Evolutionary conservation across 768 basidiomycete genomes (phyloP).

Genomic region (Galerina marginata): DNA sequence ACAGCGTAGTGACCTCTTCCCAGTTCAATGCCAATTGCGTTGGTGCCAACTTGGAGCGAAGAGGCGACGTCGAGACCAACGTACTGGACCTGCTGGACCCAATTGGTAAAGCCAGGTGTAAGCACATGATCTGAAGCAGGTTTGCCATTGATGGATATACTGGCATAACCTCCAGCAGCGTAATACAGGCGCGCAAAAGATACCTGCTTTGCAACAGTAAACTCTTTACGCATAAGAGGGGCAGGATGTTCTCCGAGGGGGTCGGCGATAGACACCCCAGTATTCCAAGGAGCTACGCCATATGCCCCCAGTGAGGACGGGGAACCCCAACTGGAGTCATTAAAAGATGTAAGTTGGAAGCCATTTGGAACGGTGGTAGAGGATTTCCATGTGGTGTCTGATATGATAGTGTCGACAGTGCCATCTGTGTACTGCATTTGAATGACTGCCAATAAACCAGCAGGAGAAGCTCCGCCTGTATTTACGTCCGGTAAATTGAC

Average conservation of each 20-base stretch:
- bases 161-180: slow-evolving; percentile 34
- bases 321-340: slow-evolving; percentile 29
- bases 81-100: slow-evolving; percentile 32
- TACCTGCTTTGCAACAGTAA: slow-evolving; percentile 23
- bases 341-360: slow-evolving; percentile 24
- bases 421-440: slow-evolving; percentile 38
- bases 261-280: slow-evolving; percentile 25
- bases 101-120: slow-evolving; percentile 36
- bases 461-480: slow-evolving; percentile 16
- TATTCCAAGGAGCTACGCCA: slow-evolving; percentile 29
- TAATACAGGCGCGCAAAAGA: slow-evolving; percentile 34
- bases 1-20: slow-evolving; percentile 35
- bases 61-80: slow-evolving; percentile 31
- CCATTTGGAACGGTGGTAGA: slow-evolving; percentile 21
- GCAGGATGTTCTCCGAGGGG: slow-evolving; percentile 34
- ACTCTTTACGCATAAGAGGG: slow-evolving; percentile 31
- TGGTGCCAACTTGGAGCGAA: slow-evolving; percentile 20
- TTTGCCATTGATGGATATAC: slow-evolving; percentile 32
- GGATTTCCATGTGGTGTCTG: slow-evolving; percentile 36
- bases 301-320: slow-evolving; percentile 26
- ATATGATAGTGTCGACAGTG: slow-evolving; percentile 32
- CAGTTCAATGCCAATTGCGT: slow-evolving; percentile 30
- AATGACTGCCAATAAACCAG: slow-evolving; percentile 35
- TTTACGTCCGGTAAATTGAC: too few relatives aligned
- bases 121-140: slow-evolving; percentile 33